Percentiles rank a stretch among this genome's conserved stretches.
phyloP scores from a whole-genome alignment of 2,329 filamentous ascomycete genomes.

The Xylogone sp. region DNA sequence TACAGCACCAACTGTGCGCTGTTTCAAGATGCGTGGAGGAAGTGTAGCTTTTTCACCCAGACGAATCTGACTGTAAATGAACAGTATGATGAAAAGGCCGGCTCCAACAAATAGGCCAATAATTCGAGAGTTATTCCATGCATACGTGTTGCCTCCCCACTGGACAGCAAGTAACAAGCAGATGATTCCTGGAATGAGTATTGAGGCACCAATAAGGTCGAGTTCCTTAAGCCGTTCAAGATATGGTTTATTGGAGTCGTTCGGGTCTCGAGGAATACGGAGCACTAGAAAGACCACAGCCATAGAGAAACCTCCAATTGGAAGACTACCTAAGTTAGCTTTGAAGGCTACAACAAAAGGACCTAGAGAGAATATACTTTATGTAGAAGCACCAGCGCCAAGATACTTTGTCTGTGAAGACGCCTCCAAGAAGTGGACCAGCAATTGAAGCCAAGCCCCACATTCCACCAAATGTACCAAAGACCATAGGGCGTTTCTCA shows the following conservation, averaged over 20 bases:
- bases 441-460: constrained; percentile 17
- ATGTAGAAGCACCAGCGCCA: constrained; percentile 32
- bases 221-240: constrained; percentile 39
- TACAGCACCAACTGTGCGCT: constrained; percentile 38
- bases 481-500: constrained; percentile 9
- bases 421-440: constrained; percentile 26
- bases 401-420: constrained; percentile 28
- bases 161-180: constrained; percentile 38
- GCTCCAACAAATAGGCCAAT: constrained; percentile 36
- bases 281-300: constrained; percentile 36
- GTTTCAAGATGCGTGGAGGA: constrained; percentile 35
- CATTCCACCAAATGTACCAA: constrained; percentile 13
- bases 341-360: background rate
- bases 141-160: constrained; percentile 37
- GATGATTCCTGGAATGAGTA: constrained; percentile 39
- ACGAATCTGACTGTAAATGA: constrained; percentile 30
- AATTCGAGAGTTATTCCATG: constrained; percentile 35
- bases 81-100: constrained; percentile 21
- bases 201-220: constrained; percentile 36
- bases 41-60: constrained; percentile 45
- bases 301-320: constrained; percentile 30
- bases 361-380: constrained; percentile 17
- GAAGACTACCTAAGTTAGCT: constrained; percentile 30
- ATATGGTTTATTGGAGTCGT: constrained; percentile 28
- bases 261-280: constrained; percentile 31